A percentile compares a stretch with the other conserved stretches of the same genome.
phyloP scores from a whole-genome alignment of 495 filamentous ascomycete species.

The Penicillium verhagenii region DNA sequence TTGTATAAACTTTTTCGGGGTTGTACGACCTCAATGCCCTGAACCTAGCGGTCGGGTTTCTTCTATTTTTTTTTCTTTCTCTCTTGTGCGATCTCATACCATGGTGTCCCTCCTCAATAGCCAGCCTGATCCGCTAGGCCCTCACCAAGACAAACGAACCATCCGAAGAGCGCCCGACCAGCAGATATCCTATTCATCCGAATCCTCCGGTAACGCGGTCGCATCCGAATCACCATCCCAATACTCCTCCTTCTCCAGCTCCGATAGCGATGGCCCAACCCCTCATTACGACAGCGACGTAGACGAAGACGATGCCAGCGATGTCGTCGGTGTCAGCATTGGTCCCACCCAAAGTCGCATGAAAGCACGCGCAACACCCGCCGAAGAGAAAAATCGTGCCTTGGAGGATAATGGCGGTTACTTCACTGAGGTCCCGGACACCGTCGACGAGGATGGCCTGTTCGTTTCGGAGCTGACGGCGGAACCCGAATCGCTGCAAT shows the following conservation, averaged over 20 bases:
- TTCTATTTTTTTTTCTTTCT: neutral
- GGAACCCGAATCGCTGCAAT: conserved; percentile 32
- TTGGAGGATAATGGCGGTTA: conserved; percentile 58
- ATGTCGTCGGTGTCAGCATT: conserved; percentile 77
- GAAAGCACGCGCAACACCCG: conserved; percentile 67
- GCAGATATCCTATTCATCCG: conserved; percentile 20
- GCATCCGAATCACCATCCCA: conserved; percentile 24
- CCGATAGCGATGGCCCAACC: conserved; percentile 37
- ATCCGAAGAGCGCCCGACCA: neutral
- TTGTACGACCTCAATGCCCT: conserved; percentile 1
- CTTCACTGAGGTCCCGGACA: conserved; percentile 45
- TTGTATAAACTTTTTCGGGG: neutral
- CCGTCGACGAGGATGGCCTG: conserved; percentile 27
- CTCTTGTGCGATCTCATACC: neutral
- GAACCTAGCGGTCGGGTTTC: neutral
- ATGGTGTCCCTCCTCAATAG: conserved; percentile 13
- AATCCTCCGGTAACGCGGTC: conserved; percentile 19
- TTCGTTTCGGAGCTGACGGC: conserved; percentile 34
- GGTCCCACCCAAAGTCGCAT: conserved; percentile 69
- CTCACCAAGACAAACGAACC: neutral
- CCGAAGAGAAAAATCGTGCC: conserved; percentile 70
- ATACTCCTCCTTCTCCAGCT: conserved; percentile 34
- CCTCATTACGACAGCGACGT: conserved; percentile 18
- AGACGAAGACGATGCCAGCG: conserved; percentile 49
- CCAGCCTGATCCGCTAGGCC: conserved; percentile 2